Percentiles rank a stretch among this genome's conserved stretches.
Conservation (phyloP, 352 stramenopile species). For the Phytophthora pseudosyringae region DNA sequence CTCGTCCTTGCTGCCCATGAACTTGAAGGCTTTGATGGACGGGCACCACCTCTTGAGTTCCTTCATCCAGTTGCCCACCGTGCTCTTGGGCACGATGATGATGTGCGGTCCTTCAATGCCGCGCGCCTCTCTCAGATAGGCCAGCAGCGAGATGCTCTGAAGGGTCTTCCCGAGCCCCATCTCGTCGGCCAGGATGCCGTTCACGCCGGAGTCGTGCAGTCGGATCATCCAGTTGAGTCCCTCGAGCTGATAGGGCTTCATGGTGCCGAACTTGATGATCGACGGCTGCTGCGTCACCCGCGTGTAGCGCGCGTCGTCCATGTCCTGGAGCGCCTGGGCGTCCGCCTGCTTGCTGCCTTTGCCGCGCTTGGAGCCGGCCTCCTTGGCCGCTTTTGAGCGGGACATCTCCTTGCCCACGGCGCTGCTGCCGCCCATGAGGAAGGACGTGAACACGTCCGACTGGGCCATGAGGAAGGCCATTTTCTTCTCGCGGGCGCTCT, state of each 20-base stretch:
- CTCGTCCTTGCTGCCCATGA: slow-evolving; percentile 96
- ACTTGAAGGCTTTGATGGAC: slow-evolving; percentile 93
- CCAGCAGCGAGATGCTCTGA: slow-evolving; percentile 98
- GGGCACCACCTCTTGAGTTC: slow-evolving; percentile 98
- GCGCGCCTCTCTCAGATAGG: slow-evolving; percentile 94
- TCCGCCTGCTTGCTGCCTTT: slow-evolving; percentile 78
- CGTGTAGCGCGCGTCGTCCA: slow-evolving; percentile 85
- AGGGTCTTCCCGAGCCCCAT: slow-evolving; percentile 96
- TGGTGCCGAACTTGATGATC: slow-evolving; percentile 86
- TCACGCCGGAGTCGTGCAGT: slow-evolving; percentile 91
- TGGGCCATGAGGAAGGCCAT: slow-evolving; percentile 91
- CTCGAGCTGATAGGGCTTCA: slow-evolving; percentile 91
- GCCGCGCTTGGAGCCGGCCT: slow-evolving; percentile 54
- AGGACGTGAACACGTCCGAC: slow-evolving; percentile 90
- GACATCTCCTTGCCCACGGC: slow-evolving; percentile 82
- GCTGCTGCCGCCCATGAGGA: slow-evolving; percentile 86
- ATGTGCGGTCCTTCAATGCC: slow-evolving; percentile 96
- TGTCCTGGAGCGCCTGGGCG: slow-evolving; percentile 71
- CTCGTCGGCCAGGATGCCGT: slow-evolving; percentile 87
- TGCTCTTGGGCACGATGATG: slow-evolving; percentile 98
- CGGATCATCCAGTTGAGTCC: slow-evolving; percentile 94
- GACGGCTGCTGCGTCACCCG: slow-evolving; percentile 83
- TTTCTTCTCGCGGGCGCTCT: slow-evolving; percentile 68
- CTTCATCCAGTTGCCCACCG: slow-evolving; percentile 98
- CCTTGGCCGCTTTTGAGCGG: slow-evolving; percentile 50